phyloP scores from a whole-genome alignment of 2,329 filamentous ascomycete species.

The Raffaelea deltoideospora region DNA sequence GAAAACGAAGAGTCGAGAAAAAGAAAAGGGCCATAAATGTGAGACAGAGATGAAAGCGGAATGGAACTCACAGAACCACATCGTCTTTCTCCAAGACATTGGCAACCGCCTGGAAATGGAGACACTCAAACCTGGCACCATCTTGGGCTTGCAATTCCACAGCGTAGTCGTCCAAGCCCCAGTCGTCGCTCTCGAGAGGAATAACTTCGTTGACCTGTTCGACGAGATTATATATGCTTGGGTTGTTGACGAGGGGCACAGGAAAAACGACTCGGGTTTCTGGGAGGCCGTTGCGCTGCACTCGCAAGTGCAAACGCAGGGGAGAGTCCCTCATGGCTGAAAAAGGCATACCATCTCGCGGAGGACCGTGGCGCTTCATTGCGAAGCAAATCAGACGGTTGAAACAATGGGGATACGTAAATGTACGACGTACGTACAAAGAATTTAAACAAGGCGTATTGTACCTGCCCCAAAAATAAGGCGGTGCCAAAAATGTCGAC shows the following conservation, averaged over 20 bases:
- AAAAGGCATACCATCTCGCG: too few relatives aligned
- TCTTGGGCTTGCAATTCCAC: conserved; percentile 51
- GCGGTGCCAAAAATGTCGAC: too few relatives aligned
- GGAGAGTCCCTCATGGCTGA: too few relatives aligned
- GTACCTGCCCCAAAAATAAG: too few relatives aligned
- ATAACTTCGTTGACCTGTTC: conserved; percentile 65
- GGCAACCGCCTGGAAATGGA: conserved; percentile 66
- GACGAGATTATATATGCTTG: conserved; percentile 63
- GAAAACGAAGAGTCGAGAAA: too few relatives aligned
- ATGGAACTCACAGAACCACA: conserved; percentile 52
- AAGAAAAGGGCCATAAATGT: too few relatives aligned
- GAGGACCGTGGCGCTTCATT: too few relatives aligned
- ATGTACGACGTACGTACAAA: too few relatives aligned
- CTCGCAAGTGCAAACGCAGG: conserved; percentile 61
- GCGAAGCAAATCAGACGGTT: too few relatives aligned
- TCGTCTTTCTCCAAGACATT: conserved; percentile 69
- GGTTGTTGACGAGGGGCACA: conserved; percentile 37
- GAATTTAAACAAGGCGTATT: too few relatives aligned
- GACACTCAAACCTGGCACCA: conserved; percentile 61
- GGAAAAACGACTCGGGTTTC: conserved; percentile 59
- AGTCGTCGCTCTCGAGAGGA: conserved; percentile 65
- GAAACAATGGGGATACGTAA: too few relatives aligned
- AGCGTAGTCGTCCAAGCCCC: conserved; percentile 81
- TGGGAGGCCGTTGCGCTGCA: conserved; percentile 61
- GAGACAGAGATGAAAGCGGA: not conserved